Conservation (phyloP, 768 basidiomycete genomes). For the Plicaturopsis crispa region DNA sequence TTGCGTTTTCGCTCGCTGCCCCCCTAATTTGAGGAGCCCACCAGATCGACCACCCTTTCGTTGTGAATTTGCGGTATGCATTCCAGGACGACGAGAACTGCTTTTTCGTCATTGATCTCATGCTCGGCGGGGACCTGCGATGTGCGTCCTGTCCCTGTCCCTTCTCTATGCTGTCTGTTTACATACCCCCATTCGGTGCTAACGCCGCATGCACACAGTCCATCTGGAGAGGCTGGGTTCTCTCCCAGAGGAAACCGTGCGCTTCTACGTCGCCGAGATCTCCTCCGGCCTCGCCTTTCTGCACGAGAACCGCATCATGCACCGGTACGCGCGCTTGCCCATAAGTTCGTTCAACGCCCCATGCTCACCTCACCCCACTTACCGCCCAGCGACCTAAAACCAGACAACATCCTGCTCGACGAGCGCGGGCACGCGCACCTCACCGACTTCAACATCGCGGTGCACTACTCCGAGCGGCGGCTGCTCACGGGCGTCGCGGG, state of each 20-base stretch:
- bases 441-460: conserved; percentile 98
- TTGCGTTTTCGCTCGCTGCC: conserved; percentile 11
- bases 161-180: conserved; percentile 3
- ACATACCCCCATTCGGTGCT: conserved; percentile 2
- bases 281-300: conserved; percentile 84
- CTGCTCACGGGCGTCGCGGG: conserved; percentile 88
- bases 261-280: conserved; percentile 86
- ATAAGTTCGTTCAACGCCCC: conserved; percentile 16
- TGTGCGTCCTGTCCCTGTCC: conserved; percentile 47
- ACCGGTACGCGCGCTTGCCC: conserved; percentile 56
- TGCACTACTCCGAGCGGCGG: conserved; percentile 86
- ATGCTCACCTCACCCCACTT: conserved; percentile 2
- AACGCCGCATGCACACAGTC: conserved; percentile 37
- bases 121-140: conserved; percentile 92
- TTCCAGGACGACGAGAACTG: conserved; percentile 99
- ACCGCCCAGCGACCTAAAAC: conserved; percentile 77
- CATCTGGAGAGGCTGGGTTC: conserved; percentile 79
- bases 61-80: conserved; percentile 92
- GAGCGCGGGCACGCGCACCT: conserved; percentile 94
- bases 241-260: conserved; percentile 70
- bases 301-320: conserved; percentile 92
- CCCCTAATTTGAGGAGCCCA: conserved; percentile 2
- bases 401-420: conserved; percentile 95
- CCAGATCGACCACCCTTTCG: conserved; percentile 91
- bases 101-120: conserved; percentile 96